phyloP scores from a whole-genome alignment of 2,329 filamentous ascomycete species.

The Lachnellula subtilissima region DNA sequence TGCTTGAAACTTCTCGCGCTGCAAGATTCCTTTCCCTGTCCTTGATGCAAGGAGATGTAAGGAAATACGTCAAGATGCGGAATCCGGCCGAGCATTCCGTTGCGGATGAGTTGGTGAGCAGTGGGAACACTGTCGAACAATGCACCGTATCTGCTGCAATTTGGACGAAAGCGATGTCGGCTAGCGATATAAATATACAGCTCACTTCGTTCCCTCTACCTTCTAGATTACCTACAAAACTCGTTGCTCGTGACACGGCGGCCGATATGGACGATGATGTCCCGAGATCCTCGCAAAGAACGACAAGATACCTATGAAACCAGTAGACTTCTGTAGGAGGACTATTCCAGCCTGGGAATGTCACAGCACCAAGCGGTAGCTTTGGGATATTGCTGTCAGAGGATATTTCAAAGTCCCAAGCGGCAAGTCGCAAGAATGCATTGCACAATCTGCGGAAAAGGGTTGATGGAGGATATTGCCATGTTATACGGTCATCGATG shows the following conservation, averaged over 20 bases:
- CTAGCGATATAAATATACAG: slow-evolving; percentile 4
- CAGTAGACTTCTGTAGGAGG: slow-evolving; percentile 9
- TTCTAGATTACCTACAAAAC: slow-evolving; percentile 5
- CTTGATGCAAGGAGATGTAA: slow-evolving; percentile 1
- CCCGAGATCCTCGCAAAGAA: slow-evolving; percentile 8
- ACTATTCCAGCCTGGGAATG: slow-evolving; percentile 4
- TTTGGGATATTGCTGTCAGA: slow-evolving; percentile 11
- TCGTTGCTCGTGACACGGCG: slow-evolving; percentile 6
- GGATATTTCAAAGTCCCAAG: slow-evolving; percentile 8
- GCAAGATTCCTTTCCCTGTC: slow-evolving; percentile 1
- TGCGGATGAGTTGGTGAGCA: slow-evolving; percentile 3
- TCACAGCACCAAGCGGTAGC: slow-evolving; percentile 1
- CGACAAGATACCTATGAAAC: slow-evolving; percentile 9
- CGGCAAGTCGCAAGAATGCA: slow-evolving; percentile 8
- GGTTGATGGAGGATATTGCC: slow-evolving; percentile 5
- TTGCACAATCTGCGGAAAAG: slow-evolving; percentile 7
- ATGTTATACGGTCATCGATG: slow-evolving; percentile 4
- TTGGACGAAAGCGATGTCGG: slow-evolving; percentile 5
- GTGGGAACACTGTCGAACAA: slow-evolving; percentile 4
- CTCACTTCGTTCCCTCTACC: slow-evolving; percentile 1
- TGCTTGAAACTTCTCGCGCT: slow-evolving; percentile 1
- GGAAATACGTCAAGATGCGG: slow-evolving; percentile 4
- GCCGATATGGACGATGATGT: slow-evolving; percentile 8
- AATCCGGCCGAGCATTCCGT: slow-evolving; percentile 5
- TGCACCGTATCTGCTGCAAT: slow-evolving; percentile 2